A percentile compares a stretch with the other conserved stretches of the same genome.
Evolutionary conservation across 2,329 filamentous ascomycete genomes (phyloP).

Genomic region (Pseudocercospora fijiensis): DNA sequence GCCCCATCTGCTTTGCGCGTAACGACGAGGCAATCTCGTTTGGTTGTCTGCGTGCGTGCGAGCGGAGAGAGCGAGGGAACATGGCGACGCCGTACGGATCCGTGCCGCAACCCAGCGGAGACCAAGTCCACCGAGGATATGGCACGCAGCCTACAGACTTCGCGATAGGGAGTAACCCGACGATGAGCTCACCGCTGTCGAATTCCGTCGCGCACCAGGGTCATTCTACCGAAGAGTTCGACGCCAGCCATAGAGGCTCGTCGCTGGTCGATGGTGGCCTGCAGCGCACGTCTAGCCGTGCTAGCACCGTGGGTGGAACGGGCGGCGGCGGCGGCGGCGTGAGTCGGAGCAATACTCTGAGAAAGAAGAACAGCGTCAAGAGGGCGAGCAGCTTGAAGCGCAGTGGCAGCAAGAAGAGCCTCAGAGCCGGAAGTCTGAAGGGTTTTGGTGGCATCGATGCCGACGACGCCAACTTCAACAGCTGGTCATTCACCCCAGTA

Average conservation of each 20-base stretch:
- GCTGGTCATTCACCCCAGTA: conserved; percentile 84
- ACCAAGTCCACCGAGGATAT: conserved; percentile 26
- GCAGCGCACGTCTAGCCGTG: conserved; percentile 61
- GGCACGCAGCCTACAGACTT: conserved; percentile 38
- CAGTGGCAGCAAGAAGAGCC: conserved; percentile 75
- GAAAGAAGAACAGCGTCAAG: conserved; percentile 81
- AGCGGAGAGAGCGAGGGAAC: background rate
- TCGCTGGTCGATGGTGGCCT: conserved; percentile 58
- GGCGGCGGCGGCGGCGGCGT: conserved; percentile 44
- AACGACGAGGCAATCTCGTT: background rate
- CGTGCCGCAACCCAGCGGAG: conserved; percentile 43
- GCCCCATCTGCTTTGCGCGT: background rate
- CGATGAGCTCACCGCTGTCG: conserved; percentile 39
- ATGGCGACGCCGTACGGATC: conserved; percentile 37
- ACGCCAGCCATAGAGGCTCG: conserved; percentile 65
- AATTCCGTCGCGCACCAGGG: conserved; percentile 38
- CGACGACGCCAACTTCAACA: conserved; percentile 69
- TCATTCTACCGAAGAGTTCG: conserved; percentile 58
- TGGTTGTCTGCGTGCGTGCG: background rate
- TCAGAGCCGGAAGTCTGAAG: conserved; percentile 81
- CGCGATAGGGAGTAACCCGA: conserved; percentile 37
- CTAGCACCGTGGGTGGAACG: conserved; percentile 45
- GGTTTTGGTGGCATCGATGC: conserved; percentile 60
- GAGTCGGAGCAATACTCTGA: conserved; percentile 71
- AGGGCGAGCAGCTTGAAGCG: conserved; percentile 73